phyloP scores from a whole-genome alignment of 768 basidiomycete genomes.

The Favolaschia claudopus region DNA sequence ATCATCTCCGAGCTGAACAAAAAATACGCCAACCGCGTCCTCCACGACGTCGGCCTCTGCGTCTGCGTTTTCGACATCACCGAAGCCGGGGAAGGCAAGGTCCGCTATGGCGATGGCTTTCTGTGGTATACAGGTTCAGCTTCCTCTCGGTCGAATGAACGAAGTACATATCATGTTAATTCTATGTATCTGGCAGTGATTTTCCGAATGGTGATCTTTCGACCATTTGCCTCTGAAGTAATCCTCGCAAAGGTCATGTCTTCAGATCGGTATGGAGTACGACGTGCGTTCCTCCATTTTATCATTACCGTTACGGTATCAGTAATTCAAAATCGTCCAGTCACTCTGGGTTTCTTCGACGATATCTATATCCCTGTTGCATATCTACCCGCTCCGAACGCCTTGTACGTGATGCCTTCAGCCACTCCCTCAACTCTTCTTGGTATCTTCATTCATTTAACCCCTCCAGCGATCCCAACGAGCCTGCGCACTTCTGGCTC shows the following conservation, averaged over 20 bases:
- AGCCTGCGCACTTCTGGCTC: conserved; percentile 86
- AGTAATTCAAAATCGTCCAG: conserved; percentile 48
- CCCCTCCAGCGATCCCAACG: conserved; percentile 72
- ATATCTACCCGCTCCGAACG: conserved; percentile 82
- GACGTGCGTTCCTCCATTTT: conserved; percentile 71
- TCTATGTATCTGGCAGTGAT: conserved; percentile 64
- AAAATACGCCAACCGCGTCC: conserved; percentile 92
- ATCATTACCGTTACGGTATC: background rate
- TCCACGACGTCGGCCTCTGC: conserved; percentile 92
- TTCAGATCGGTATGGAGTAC: conserved; percentile 84
- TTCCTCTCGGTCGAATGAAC: background rate
- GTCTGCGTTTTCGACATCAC: conserved; percentile 89
- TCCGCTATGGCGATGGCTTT: conserved; percentile 93
- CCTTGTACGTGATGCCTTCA: conserved; percentile 63
- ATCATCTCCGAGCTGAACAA: conserved; percentile 89
- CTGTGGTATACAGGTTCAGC: conserved; percentile 94
- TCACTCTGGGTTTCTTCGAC: conserved; percentile 91
- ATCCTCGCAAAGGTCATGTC: conserved; percentile 89
- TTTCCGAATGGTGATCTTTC: conserved; percentile 90
- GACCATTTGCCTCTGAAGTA: conserved; percentile 91
- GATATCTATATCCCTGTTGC: conserved; percentile 86
- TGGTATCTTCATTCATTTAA: background rate
- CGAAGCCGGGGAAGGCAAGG: conserved; percentile 88
- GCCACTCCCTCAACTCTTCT: background rate
- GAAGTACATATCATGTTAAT: background rate